Conservation (phyloP, 495 filamentous ascomycete species). For the Aspergillus bertholletiae region DNA sequence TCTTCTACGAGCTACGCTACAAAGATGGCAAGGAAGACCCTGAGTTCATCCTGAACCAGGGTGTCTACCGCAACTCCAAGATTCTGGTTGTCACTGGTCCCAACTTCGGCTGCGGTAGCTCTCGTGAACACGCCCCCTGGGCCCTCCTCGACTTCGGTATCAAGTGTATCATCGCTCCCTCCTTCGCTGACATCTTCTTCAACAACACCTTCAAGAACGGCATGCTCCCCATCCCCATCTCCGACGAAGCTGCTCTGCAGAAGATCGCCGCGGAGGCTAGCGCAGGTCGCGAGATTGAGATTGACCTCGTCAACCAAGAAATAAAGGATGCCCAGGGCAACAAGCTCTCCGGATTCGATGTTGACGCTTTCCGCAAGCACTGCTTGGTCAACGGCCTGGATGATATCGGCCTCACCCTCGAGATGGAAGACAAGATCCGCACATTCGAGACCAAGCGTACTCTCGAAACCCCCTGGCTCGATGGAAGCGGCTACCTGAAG, state of each 20-base stretch:
- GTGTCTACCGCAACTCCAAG: constrained; percentile 80
- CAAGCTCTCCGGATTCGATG: constrained; percentile 72
- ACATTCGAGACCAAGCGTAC: constrained; percentile 76
- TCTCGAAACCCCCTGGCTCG: constrained; percentile 83
- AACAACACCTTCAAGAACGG: constrained; percentile 99
- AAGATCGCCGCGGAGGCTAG: constrained; percentile 75
- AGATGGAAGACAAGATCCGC: constrained; percentile 84
- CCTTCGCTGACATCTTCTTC: constrained; percentile 97
- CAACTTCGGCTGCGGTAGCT: constrained; percentile 95
- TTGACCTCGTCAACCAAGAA: constrained; percentile 83
- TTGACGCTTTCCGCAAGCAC: constrained; percentile 89
- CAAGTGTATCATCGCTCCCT: constrained; percentile 86
- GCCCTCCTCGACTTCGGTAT: constrained; percentile 96
- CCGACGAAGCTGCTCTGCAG: constrained; percentile 60
- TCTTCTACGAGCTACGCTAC: constrained; percentile 82
- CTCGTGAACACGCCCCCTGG: constrained; percentile 96
- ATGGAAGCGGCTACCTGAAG: constrained; percentile 81
- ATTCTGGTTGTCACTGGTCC: constrained; percentile 90
- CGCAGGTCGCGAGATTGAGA: constrained; percentile 81
- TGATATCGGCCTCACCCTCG: constrained; percentile 92
- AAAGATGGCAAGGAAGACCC: constrained; percentile 71
- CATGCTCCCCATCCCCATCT: constrained; percentile 86
- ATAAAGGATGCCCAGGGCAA: constrained; percentile 74
- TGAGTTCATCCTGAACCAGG: constrained; percentile 86
- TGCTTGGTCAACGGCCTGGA: constrained; percentile 93